A percentile compares a stretch with the other conserved stretches of the same genome.
Evolutionary conservation across 805 yeast species (phyloP).

Genomic region (Kuraishia hungarica): DNA sequence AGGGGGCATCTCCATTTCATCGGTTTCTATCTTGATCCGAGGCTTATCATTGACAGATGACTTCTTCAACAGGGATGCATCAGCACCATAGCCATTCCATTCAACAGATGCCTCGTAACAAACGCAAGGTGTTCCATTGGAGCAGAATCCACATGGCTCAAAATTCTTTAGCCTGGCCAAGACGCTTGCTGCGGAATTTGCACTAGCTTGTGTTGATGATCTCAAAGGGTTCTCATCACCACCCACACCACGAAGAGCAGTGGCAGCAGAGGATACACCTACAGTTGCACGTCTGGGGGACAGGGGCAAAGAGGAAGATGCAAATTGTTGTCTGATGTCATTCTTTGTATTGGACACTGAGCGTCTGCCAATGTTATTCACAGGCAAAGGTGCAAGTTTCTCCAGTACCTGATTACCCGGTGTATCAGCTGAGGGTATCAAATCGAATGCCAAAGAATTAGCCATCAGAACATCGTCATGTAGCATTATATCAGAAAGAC

Average conservation of each 20-base stretch:
- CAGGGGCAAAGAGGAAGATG: background rate
- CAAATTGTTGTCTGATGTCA: background rate
- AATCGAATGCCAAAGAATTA: background rate
- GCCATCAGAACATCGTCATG: background rate
- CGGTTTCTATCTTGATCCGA: background rate
- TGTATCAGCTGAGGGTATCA: background rate
- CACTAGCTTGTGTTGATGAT: background rate
- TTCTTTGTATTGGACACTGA: background rate
- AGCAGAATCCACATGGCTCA: conserved; percentile 3
- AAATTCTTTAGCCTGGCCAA: background rate
- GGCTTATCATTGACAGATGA: background rate
- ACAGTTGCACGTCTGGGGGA: background rate
- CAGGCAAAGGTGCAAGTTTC: background rate
- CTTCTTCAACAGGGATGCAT: background rate
- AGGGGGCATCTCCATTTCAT: background rate
- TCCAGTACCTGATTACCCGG: background rate
- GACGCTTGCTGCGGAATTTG: background rate
- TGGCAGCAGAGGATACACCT: background rate
- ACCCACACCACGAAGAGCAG: background rate
- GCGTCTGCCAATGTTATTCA: background rate
- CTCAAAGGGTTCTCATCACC: background rate
- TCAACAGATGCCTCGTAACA: conserved; percentile 1
- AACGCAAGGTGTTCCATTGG: conserved; percentile 2
- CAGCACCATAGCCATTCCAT: background rate
- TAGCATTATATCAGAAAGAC: conserved; percentile 9